Conservation (phyloP, 176 grass and related monocot species). For the Hordeum vulgare region DNA sequence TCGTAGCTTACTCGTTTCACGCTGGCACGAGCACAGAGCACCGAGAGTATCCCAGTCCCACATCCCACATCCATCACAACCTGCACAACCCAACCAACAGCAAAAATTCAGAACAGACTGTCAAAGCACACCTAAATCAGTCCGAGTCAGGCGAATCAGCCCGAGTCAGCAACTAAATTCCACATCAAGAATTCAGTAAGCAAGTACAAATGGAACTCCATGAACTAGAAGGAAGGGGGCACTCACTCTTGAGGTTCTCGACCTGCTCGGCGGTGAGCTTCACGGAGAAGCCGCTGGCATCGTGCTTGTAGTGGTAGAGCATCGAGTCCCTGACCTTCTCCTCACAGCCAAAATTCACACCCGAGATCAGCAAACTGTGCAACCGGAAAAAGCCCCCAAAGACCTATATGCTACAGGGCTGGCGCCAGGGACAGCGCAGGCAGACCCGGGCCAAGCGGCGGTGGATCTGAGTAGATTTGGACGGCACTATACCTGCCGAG, state of each 20-base stretch:
- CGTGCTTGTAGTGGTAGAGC: slow-evolving; percentile 85
- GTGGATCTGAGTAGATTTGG: not conserved
- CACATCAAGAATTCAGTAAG: no score
- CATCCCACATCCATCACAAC: slow-evolving; percentile 98
- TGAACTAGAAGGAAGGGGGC: not conserved
- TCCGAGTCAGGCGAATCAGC: not conserved
- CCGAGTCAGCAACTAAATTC: not conserved
- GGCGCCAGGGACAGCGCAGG: not conserved
- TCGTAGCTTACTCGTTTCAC: slow-evolving; percentile 54
- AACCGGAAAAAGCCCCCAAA: not conserved
- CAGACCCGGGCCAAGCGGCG: not conserved
- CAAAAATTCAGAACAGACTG: no score
- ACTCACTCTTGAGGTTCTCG: slow-evolving; percentile 78
- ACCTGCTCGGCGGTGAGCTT: slow-evolving; percentile 71
- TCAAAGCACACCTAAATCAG: not conserved
- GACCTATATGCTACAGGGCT: not conserved
- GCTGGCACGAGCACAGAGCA: slow-evolving; percentile 87
- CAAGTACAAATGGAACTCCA: no score
- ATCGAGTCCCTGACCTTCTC: slow-evolving; percentile 57
- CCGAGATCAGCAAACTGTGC: slow-evolving; percentile 1
- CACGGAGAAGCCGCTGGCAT: slow-evolving; percentile 81
- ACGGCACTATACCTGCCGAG: slow-evolving; percentile 46
- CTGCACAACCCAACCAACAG: not conserved
- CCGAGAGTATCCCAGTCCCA: slow-evolving; percentile 85
- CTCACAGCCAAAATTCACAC: slow-evolving; percentile 36